phyloP scores from a whole-genome alignment of 2,329 filamentous ascomycete genomes.

The Colletotrichum falcatum region DNA sequence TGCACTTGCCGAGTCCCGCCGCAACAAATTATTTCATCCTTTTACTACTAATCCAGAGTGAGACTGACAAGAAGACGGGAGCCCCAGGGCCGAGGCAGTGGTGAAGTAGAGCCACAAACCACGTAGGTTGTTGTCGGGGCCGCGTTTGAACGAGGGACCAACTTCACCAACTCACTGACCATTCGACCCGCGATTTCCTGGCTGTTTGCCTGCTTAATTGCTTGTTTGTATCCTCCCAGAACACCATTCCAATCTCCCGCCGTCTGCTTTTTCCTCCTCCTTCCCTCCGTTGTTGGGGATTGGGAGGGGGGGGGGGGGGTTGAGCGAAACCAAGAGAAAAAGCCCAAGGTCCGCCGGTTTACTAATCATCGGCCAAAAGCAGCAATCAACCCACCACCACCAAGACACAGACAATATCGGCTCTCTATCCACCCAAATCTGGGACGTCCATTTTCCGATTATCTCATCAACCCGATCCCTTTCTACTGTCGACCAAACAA shows the following conservation, averaged over 20 bases:
- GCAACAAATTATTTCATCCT: too few species aligned
- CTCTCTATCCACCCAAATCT: neutral
- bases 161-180: neutral
- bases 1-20: neutral
- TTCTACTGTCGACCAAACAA: neutral
- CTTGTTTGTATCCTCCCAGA: neutral
- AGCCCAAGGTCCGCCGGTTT: neutral
- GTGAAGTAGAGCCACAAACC: neutral
- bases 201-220: neutral
- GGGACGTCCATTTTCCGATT: constrained; percentile 20
- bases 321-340: neutral
- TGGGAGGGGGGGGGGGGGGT: too few species aligned
- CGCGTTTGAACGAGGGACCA: neutral
- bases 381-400: too few species aligned
- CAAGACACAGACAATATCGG: too few species aligned
- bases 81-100: neutral
- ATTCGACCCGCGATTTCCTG: neutral
- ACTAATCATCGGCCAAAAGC: neutral
- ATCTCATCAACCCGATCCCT: constrained; percentile 27
- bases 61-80: neutral
- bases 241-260: neutral
- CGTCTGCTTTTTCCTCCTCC: neutral
- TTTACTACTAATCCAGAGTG: neutral
- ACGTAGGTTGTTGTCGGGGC: neutral
- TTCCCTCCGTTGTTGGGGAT: neutral